Evolutionary conservation across 495 filamentous ascomycete genomes (phyloP).

Genomic region (Trichoderma virens): DNA sequence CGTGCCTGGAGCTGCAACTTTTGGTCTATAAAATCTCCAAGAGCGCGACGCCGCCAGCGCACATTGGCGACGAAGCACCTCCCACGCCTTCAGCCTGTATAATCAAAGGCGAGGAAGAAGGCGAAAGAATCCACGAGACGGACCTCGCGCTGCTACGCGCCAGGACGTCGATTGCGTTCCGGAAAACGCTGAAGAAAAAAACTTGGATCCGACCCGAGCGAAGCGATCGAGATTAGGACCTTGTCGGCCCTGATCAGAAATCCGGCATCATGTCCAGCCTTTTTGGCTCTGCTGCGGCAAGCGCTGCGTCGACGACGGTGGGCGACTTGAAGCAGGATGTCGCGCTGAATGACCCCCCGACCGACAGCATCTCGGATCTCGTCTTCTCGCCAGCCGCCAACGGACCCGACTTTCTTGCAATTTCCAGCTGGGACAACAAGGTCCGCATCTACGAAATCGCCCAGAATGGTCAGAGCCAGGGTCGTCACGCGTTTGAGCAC

Average conservation of each 20-base stretch:
- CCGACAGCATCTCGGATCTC: conserved; percentile 78
- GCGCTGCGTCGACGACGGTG: conserved; percentile 55
- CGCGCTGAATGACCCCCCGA: conserved; percentile 62
- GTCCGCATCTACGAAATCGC: conserved; percentile 85
- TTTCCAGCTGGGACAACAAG: conserved; percentile 87
- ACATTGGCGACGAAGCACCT: not conserved
- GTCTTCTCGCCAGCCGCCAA: conserved; percentile 58
- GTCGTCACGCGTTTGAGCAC: conserved; percentile 64
- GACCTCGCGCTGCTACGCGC: not conserved
- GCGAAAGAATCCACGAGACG: not conserved
- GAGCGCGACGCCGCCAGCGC: not conserved
- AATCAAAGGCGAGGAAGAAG: not conserved
- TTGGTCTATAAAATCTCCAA: not conserved
- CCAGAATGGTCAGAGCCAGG: conserved; percentile 56
- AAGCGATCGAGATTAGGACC: too few species aligned
- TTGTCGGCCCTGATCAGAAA: not conserved
- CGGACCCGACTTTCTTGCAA: conserved; percentile 61
- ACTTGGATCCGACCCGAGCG: not conserved
- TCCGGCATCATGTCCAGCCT: conserved; percentile 50
- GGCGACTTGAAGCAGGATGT: conserved; percentile 91
- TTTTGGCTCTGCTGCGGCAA: conserved; percentile 46
- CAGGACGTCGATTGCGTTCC: not conserved
- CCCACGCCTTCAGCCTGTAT: not conserved
- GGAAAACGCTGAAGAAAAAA: not conserved
- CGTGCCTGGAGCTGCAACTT: not conserved